Conservation (phyloP, 192 early-diverging fungal species). For the Coemansia nantahalensis region DNA sequence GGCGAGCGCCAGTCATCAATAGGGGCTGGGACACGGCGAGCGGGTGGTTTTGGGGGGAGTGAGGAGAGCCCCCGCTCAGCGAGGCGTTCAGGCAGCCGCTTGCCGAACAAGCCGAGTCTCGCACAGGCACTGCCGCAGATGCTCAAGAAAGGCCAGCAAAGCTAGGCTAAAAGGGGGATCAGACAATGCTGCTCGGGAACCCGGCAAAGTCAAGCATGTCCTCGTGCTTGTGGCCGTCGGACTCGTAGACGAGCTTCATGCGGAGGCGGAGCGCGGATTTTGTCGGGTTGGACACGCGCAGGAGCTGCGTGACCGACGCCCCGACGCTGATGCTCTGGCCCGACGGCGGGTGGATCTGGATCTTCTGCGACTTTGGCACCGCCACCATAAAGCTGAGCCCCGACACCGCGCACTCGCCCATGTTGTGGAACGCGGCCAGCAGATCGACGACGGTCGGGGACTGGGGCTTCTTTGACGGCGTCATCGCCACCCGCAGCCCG, state of each 20-base stretch:
- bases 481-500: constrained; percentile 72
- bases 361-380: constrained; percentile 87
- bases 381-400: constrained; percentile 86
- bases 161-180: background rate
- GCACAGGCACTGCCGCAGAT: too few relatives aligned
- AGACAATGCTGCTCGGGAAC: constrained; percentile 33
- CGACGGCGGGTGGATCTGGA: constrained; percentile 81
- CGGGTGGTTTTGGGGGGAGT: too few relatives aligned
- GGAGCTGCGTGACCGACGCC: constrained; percentile 66
- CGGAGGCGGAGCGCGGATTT: constrained; percentile 55
- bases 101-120: too few relatives aligned
- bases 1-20: too few relatives aligned
- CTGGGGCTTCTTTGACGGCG: constrained; percentile 64
- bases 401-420: constrained; percentile 54
- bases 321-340: constrained; percentile 62
- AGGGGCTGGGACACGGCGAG: too few relatives aligned
- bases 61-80: too few relatives aligned
- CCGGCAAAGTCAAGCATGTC: constrained; percentile 43
- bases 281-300: constrained; percentile 86
- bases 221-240: constrained; percentile 24
- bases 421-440: constrained; percentile 67
- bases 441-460: constrained; percentile 64
- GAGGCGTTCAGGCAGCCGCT: too few relatives aligned
- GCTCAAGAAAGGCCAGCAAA: too few relatives aligned
- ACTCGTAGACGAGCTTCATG: constrained; percentile 45